Conservation (phyloP, 495 filamentous ascomycete genomes). For the Neurospora sp. region DNA sequence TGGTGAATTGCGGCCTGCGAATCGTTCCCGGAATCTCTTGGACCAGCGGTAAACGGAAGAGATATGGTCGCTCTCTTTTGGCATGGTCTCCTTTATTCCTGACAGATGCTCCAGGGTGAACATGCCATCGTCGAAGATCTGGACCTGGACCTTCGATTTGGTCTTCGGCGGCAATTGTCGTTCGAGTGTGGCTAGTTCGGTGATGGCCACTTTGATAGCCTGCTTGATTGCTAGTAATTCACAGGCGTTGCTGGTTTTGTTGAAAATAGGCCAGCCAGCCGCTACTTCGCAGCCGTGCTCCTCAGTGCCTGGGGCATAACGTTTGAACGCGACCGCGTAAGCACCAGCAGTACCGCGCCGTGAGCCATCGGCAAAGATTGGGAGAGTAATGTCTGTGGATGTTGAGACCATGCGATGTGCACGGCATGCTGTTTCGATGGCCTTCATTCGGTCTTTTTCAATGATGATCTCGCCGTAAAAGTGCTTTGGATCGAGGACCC, state of each 20-base stretch:
- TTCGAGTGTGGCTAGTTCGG: not conserved
- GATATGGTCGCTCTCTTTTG: not conserved
- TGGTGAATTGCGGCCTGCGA: not conserved
- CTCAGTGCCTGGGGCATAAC: not conserved
- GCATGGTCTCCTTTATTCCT: not conserved
- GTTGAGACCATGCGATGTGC: not conserved
- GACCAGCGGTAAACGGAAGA: not conserved
- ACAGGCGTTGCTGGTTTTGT: not conserved
- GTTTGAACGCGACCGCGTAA: not conserved
- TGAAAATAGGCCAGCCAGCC: not conserved
- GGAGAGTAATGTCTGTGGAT: not conserved
- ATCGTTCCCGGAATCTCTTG: fast-evolving
- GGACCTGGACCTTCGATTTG: not conserved
- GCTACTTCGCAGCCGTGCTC: not conserved
- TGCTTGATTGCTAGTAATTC: not conserved
- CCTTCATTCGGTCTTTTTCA: not conserved
- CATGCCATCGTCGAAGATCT: not conserved
- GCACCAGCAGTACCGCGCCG: not conserved
- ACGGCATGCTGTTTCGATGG: not conserved
- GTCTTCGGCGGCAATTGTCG: not conserved
- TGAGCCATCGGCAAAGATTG: not conserved
- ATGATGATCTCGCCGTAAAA: not conserved
- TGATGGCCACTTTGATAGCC: not conserved
- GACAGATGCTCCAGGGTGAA: not conserved
- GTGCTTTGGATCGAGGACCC: not conserved